Conservation (phyloP, 495 filamentous ascomycete species). For the Penicillium dipodomyicola region DNA sequence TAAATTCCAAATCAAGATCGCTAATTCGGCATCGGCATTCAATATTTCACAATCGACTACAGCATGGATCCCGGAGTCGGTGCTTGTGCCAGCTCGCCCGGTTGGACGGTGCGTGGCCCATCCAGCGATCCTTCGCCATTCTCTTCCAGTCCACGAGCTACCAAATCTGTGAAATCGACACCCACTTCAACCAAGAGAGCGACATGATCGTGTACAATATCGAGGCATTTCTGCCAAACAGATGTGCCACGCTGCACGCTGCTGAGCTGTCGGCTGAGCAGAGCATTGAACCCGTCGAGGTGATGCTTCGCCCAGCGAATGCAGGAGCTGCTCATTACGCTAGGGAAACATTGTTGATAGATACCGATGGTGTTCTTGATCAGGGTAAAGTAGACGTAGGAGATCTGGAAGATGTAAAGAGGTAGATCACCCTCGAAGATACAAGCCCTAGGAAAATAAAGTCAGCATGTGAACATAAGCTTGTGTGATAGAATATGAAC, state of each 20-base stretch:
- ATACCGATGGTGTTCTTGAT: conserved; percentile 86
- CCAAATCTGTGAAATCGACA: conserved; percentile 80
- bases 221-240: conserved; percentile 80
- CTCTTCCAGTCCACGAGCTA: conserved; percentile 41
- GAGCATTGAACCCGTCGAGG: conserved; percentile 81
- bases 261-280: conserved; percentile 79
- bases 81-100: conserved; percentile 20
- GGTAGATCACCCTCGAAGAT: conserved; percentile 90
- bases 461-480: conserved; percentile 30
- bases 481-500: conserved; percentile 20
- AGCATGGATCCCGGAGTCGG: conserved; percentile 7
- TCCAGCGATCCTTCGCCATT: conserved; percentile 23
- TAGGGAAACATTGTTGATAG: conserved; percentile 86
- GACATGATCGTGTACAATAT: conserved; percentile 76
- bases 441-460: conserved; percentile 61
- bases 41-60: neutral
- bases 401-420: conserved; percentile 92
- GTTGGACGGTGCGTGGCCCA: conserved; percentile 24
- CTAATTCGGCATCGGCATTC: conserved; percentile 3
- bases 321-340: conserved; percentile 81
- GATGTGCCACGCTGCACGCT: conserved; percentile 65
- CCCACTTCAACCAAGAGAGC: conserved; percentile 79
- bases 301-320: conserved; percentile 96
- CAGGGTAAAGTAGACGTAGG: conserved; percentile 91
- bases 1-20: neutral